Evolutionary conservation across 345 rosid species (phyloP).

Genomic region (Salix udensis): DNA sequence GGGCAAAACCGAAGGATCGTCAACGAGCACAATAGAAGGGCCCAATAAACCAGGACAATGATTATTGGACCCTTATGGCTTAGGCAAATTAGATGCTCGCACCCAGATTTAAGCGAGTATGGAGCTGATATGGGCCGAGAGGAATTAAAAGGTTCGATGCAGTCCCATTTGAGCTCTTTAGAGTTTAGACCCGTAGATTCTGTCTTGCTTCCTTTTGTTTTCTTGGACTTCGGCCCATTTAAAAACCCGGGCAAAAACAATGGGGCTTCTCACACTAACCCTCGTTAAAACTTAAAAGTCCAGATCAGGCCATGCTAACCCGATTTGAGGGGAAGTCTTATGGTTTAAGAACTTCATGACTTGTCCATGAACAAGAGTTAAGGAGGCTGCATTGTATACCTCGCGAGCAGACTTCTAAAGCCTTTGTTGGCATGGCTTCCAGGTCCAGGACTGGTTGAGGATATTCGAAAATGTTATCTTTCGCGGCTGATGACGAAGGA

Average conservation of each 20-base stretch:
- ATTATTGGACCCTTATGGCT: neutral
- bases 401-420: too few relatives aligned
- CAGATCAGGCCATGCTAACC: neutral
- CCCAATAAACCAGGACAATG: neutral
- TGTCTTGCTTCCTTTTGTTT: neutral
- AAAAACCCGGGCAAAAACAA: neutral
- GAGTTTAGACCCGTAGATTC: neutral
- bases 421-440: too few relatives aligned
- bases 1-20: neutral
- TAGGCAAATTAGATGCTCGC: neutral
- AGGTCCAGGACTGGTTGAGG: too few relatives aligned
- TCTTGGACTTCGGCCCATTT: neutral
- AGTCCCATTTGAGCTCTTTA: neutral
- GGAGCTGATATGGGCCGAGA: neutral
- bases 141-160: too few relatives aligned
- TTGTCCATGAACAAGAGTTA: too few relatives aligned
- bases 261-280: neutral
- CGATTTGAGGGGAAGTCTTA: too few relatives aligned
- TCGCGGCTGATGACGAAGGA: too few relatives aligned
- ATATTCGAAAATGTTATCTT: too few relatives aligned
- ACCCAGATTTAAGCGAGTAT: neutral
- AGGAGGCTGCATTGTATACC: too few relatives aligned
- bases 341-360: too few relatives aligned
- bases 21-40: neutral
- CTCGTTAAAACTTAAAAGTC: too few relatives aligned